Evolutionary conservation across 73 alveolate genomes (phyloP).

Genomic region (Paramecium sexaurelia): DNA sequence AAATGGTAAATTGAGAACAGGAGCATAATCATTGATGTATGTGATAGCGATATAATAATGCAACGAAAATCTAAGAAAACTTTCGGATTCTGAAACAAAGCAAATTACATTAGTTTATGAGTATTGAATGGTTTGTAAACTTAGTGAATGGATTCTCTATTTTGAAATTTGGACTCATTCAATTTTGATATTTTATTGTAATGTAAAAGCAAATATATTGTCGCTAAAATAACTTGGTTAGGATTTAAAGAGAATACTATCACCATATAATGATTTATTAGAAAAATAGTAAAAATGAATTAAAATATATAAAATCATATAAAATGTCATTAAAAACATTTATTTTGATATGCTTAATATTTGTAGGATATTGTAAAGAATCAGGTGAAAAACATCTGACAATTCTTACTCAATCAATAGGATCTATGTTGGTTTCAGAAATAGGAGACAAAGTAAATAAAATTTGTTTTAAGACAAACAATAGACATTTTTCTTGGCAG

Average conservation of each 20-base stretch:
- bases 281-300: conserved; percentile 43
- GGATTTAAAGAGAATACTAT: background rate
- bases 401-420: background rate
- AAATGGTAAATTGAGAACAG: background rate
- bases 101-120: conserved; percentile 3
- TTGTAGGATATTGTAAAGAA: background rate
- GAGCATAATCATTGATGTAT: conserved; percentile 49
- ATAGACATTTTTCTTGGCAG: conserved; percentile 48
- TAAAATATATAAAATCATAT: background rate
- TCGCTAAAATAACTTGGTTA: background rate
- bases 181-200: conserved; percentile 28
- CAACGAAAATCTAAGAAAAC: conserved; percentile 16
- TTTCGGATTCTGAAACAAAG: background rate
- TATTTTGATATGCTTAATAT: background rate
- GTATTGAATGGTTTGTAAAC: background rate
- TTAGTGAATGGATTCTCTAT: conserved; percentile 5
- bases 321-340: background rate
- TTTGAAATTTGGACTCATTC: conserved; percentile 20
- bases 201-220: background rate
- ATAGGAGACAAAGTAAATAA: conserved; percentile 33
- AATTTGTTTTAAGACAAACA: background rate
- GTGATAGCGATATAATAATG: conserved; percentile 6
- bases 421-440: conserved; percentile 34
- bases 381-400: background rate
- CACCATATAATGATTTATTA: background rate